Evolutionary conservation across 805 yeast genomes (phyloP).

Genomic region (Ogataea thermomethanolica): DNA sequence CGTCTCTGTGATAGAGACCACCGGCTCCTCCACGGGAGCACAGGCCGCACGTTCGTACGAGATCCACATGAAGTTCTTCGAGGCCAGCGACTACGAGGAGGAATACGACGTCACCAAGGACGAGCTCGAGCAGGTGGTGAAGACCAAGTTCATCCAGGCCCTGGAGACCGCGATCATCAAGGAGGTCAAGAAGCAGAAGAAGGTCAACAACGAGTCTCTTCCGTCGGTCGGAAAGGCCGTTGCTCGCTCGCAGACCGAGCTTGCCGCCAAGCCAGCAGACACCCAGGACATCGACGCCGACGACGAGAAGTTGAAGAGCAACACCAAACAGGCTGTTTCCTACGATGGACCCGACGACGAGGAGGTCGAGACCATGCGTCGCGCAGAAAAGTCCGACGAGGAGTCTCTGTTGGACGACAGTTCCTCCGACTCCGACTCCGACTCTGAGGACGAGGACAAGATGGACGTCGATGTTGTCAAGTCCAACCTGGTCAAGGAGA

Average conservation of each 20-base stretch:
- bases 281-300: constrained; percentile 61
- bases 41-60: constrained; percentile 64
- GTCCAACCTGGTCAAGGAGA: constrained; percentile 21
- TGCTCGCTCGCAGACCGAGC: constrained; percentile 49
- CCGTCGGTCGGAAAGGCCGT: constrained; percentile 72
- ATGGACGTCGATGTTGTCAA: constrained; percentile 13
- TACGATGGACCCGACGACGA: constrained; percentile 96
- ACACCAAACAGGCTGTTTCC: constrained; percentile 81
- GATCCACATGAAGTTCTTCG: constrained; percentile 72
- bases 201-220: constrained; percentile 43
- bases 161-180: constrained; percentile 72
- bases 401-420: constrained; percentile 47
- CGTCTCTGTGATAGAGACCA: constrained; percentile 83
- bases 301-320: constrained; percentile 56
- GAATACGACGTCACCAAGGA: constrained; percentile 87
- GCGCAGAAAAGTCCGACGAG: constrained; percentile 74
- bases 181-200: constrained; percentile 80
- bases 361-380: constrained; percentile 84
- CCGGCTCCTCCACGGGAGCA: constrained; percentile 54
- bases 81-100: constrained; percentile 68
- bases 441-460: constrained; percentile 38
- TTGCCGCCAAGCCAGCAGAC: constrained; percentile 34
- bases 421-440: constrained; percentile 37
- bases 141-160: constrained; percentile 58
- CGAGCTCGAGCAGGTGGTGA: constrained; percentile 68